Evolutionary conservation across 306 rosid species (phyloP), one percentile per base, ranked within the genome.

Genomic region (Vachellia collinsii): DNA sequence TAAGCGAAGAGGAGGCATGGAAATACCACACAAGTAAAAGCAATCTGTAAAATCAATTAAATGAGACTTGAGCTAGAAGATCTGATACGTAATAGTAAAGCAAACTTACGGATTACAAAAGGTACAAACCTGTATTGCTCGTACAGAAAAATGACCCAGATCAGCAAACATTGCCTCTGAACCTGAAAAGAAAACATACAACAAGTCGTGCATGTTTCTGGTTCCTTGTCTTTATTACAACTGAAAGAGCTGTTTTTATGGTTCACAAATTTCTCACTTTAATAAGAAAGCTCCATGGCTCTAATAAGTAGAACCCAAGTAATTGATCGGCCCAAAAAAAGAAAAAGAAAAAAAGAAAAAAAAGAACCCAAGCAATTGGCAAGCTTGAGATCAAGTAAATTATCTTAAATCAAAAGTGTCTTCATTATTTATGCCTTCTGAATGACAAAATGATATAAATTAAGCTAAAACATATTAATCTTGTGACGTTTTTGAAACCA

Each of bases 131-230:
- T 95, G 98, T 84, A 93, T 93, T 78, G 99, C 81, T 14, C 69
- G 90, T 80, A 95, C 96, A 77, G 94, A 83, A 83, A 95, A 95
- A 88, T 93, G 98, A 72, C 99, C 98, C 36, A 95, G 89, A 89
- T 95, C 99, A 67, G 98, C 98, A 89, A 95, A 95, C 99, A 95
- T 95, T 59, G 96, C 99, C 88, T 95, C 99, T 43, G 98, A 92
- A 71, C 99, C 98, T 95, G 90, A 65, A 80, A 48, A 20, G n/a
- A 81, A 83, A 61, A 89, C 73, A 70, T 47, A 61, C 34, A 71
- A 38, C 23, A 78, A 80, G 81, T 71, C 42, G 48, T 39, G 51
- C 23, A 51, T 44, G 51, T 79, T 65, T 41, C 58, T 42, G 47
- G 54, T 34, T 51, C 80, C 63, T 47, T 37, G 39, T 25, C 65